Base-by-base conservation (phyloP, 495 filamentous ascomycete genomes). In the Coniosporium apollinis region DNA sequence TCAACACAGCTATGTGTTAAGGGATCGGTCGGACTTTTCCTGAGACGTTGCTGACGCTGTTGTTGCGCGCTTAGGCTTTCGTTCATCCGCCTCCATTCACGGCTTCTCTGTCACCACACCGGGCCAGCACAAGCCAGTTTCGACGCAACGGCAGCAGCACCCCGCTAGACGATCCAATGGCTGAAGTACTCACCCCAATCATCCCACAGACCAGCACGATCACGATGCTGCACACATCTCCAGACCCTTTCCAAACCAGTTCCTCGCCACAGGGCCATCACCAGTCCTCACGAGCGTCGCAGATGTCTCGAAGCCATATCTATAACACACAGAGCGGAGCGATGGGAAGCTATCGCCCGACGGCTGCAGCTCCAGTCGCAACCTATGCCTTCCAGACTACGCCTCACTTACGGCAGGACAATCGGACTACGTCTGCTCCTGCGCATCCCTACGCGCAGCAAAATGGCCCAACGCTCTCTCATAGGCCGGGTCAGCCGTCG, bases 361-460 rank as follows among this genome's bases (percentile, higher is more conserved):
- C 22, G 22, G 42, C 25, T 45, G 49, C 75, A 49, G 65, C 74
- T 34, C 72, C 78, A 19, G 67, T 80, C 30, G 79, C 85, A 47
- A 81, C 82, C 8, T 94, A 94, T 60, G 79, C 82, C 21, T 92
- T 89, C 57, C 80, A 73, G 21, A 69, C 65, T 49, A 80, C 83
- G 35, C 79, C 84, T 16, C 69, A 81, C 52, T 64, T 76, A 34
- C 70, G 75, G 16, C 64, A 69, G 28, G 77, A 84, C 25, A 72
- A 70, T 49, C 70, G 76, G 44, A 67, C 77, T 5, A 69, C 67
- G 16, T 76, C 81, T 22, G 67, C 76, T 26, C 70, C 76, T 24
- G 64, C 65, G 7, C 59, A 65, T 5, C 68, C 66, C 28, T 58
- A 69, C 36, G 44, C 46, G 17, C 61, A 64, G 42, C 50, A 66